phyloP scores from a whole-genome alignment of 2,329 filamentous ascomycete genomes.

The Cercospora zeina region DNA sequence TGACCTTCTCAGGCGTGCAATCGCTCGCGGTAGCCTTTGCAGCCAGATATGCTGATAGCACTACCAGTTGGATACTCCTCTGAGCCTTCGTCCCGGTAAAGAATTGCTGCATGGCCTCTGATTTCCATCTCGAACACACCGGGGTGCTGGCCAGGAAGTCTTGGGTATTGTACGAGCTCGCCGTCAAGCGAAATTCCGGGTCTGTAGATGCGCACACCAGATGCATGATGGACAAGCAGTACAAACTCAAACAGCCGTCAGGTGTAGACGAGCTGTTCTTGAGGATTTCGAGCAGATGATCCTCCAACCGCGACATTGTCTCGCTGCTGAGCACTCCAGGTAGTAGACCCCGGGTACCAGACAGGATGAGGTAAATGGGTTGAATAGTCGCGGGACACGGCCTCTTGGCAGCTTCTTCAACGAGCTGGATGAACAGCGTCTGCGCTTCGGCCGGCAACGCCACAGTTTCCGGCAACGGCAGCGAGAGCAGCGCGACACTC shows the following conservation, averaged over 20 bases:
- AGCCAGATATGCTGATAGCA: slow-evolving; percentile 38
- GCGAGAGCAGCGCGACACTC: slow-evolving; percentile 36
- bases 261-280: slow-evolving; percentile 31
- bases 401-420: slow-evolving; percentile 35
- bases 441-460: slow-evolving; percentile 40
- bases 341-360: slow-evolving; percentile 37
- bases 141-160: slow-evolving; percentile 39
- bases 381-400: slow-evolving; percentile 36
- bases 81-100: slow-evolving; percentile 39
- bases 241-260: slow-evolving; percentile 39
- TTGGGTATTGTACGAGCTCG: slow-evolving; percentile 36
- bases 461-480: slow-evolving; percentile 34
- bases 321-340: slow-evolving; percentile 36
- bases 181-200: slow-evolving; percentile 26
- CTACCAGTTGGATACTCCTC: slow-evolving; percentile 41
- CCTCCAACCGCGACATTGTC: slow-evolving; percentile 35
- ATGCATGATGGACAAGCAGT: slow-evolving; percentile 44
- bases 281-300: slow-evolving; percentile 39
- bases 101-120: slow-evolving; percentile 39
- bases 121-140: slow-evolving; percentile 32
- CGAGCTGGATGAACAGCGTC: slow-evolving; percentile 37
- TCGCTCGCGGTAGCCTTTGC: slow-evolving; percentile 29
- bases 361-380: slow-evolving; percentile 39
- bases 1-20: slow-evolving; percentile 30
- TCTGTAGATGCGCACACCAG: slow-evolving; percentile 32